Evolutionary conservation across 441 rosid species (phyloP), one percentile per base, ranked within the genome.

Genomic region (Biscutella auriculata): DNA sequence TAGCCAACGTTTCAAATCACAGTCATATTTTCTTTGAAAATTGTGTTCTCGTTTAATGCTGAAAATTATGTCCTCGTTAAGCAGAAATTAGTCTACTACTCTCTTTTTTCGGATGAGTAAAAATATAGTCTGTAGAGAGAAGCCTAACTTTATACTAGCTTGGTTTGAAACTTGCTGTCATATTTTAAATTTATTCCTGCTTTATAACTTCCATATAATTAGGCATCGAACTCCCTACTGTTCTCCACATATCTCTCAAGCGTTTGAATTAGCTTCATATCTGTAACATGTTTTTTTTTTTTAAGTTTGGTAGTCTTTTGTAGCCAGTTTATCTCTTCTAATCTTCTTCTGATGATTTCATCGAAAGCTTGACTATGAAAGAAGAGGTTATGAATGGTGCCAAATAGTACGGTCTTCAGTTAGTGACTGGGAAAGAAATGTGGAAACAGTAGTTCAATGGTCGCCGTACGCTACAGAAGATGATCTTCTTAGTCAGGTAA

Each of bases 401-500:
- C 77, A 62, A 69, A 75, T 88, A 50, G 3, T 65, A 10, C 76
- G 95, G 46, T 73, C 77, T 58, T 76, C 82, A 43, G 41, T 32
- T 34, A 54, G 44, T 69, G 95, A 87, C 59, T 93, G 95, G 97
- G 60, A 66, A 33, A 82, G 49, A 73, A 93, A 83, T 67, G 65
- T 78, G 40, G 90, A 88, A 63, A 84, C 94, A 1, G 58, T 88
- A 25, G 70, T 74, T 50, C 78, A 77, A 14, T 92, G 98, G 98
- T 86, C 95, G 44, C 95, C 97, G 1, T 92, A 77, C 63, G 68
- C 82, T 10, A 68, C 73, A 60, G 88, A 88, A 77, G 68, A 67
- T 2, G 98, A 92, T 44, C 84, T 92, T 53, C 85, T 84, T 42
- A 70, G 65, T 25, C 95, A 92, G 97, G 99, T 93, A 69, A 67